Evolutionary conservation across 306 rosid species (phyloP), one percentile per base, ranked within the genome.

Genomic region (Prunus salicina): DNA sequence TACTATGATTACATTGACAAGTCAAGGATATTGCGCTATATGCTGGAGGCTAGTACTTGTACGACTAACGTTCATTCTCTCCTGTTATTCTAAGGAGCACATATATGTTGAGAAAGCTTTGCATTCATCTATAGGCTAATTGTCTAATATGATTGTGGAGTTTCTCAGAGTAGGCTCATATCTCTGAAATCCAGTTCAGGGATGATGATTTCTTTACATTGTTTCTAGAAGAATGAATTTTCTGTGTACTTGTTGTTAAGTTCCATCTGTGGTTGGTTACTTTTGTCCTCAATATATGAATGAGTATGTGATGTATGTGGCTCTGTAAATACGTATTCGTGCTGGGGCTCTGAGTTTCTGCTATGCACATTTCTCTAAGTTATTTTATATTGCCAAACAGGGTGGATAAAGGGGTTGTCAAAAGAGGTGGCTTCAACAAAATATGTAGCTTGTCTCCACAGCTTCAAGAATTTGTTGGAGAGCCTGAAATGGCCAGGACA

Each of bases 371-470:
- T 66, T 60, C 18, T 19, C 65, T 19, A 52, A 55, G 24, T 68
- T 27, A 46, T 52, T 24, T 63, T 53, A 46, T 45, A 15, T 46
- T 28, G 28, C 12, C 27, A 41, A 12, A 41, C 19, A 80, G 65
- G 56, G 72, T 63, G 75, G 81, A 64, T 43, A 85, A 85, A 77
- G 75, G 73, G 46, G 85, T 61, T 0, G 72, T 57, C 47, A 79
- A 78, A 41, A 77, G 81, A 82, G 84, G 84, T 5, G 87, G 87
- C 76, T 79, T 83, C 50, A 79, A 65, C 25, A 79, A 77, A 61
- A 49, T 79, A 66, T 83, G 83, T 71, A 79, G 81, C 77, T 71
- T 83, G 74, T 83, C 87, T 75, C 87, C 87, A 64, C 73, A 75
- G 53, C 84, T 83, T 53, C 84, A 83, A 83, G 81, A 75, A 41